Evolutionary conservation across 2,329 filamentous ascomycete species (phyloP), one percentile per base, ranked within the genome.

Genomic region (Fusarium compactum): DNA sequence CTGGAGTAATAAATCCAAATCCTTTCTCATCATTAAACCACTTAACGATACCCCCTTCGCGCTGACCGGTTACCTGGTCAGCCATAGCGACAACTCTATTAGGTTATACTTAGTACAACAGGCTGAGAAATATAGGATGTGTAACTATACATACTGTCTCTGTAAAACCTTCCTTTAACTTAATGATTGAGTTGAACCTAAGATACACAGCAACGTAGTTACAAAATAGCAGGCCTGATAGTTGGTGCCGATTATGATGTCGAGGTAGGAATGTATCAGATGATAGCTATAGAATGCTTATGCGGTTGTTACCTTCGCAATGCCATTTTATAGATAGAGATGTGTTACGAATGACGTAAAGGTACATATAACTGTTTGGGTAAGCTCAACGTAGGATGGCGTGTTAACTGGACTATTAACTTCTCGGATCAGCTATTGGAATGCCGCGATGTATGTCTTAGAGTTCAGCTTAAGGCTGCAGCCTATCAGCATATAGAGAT

Each of bases 151-250:
- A 18, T 38, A 38, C 32, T 11, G 32, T 1, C 3, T 34, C 10
- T 18, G 3, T 5, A 34, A 10, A 10, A 6, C 1, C 8, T 3
- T 10, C 18, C 4, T 6, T 10, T 2, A 6, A 18, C 16, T 18
- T 0, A 3, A 5, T 18, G 16, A 12, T 38, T 1, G 2, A 6
- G 12, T 30, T 30, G 12, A 30, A 30, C 12, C 29, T 5, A 30
- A 4, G 6, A 14, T 30, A n/a, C 12, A n/a, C 10, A n/a, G 1
- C 7, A 38, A 12, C 34, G 18, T n/a, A 4, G 18, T n/a, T n/a
- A 7, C 3, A 0, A 18, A 4, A 38, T n/a, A 2, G 18, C 16
- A 11, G 3, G 34, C 34, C n/a, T 38, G 34, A 10, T 12, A 38
- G 3, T 38, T 11, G 16, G 16, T 5, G 9, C 16, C 9, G 32